Evolutionary conservation across 2,329 filamentous ascomycete genomes (phyloP), one percentile per base, ranked within the genome.

Genomic region (Alternaria gaisen): DNA sequence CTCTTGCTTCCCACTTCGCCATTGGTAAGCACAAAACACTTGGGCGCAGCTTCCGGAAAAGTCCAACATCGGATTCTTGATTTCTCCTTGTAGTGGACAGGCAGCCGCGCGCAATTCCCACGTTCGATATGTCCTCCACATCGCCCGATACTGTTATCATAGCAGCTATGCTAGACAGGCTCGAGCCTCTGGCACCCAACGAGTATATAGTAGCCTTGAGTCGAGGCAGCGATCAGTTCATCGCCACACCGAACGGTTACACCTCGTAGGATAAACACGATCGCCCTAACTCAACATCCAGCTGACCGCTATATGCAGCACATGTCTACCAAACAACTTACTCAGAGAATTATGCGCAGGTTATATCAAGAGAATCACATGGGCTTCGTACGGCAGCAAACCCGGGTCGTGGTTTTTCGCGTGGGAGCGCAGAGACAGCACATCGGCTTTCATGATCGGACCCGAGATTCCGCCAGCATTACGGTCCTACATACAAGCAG

Each of bases 141-240:
- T 34, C 28, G 52, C 36, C 26, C 22, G 46, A 59, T 22, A 24
- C 43, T 2, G 18, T 46, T 22, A 34, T 56, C 30, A 47, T 65
- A 5, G 46, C 64, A 14, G 46, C 41, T n/a, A 61, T 55, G 5
- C 64, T 73, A 4, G 30, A 44, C 34, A 57, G 28, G 5, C 65
- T 73, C 6, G 61, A 72, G 18, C 57, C 56, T 3, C 64, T 70
- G 22, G 40, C 44, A n/a, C 28, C 56, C 6, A 67, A 76, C 20
- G 22, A 70, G 12, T 77, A 77, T 34, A 65, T 73, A 30, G 54
- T 72, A 43, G 71, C 70, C 1, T 71, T 74, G 40, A 69, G 74
- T 9, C 67, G 66, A 9, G 56, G 56, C 3, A 63, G 61, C 36
- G 54, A 61, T 43, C 67, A 72, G 30, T 73, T 77, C 22, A 64